Evolutionary conservation across 495 filamentous ascomycete species (phyloP).

Genomic region (Penicillium canariense): DNA sequence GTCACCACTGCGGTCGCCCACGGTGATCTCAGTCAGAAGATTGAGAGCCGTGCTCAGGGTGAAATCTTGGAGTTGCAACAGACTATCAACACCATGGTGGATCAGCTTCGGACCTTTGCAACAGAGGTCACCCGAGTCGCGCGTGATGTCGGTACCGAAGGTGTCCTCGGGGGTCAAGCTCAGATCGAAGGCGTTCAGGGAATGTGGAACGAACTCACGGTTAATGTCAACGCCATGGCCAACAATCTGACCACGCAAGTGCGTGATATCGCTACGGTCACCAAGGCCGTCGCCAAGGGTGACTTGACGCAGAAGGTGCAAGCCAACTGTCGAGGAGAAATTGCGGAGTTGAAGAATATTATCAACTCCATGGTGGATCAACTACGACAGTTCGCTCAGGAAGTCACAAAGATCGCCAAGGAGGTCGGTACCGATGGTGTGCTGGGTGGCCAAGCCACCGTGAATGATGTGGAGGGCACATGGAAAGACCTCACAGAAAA

Average conservation of each 20-base stretch:
- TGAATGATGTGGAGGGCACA: constrained; percentile 95
- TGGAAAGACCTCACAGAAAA: constrained; percentile 98
- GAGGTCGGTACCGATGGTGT: constrained; percentile 97
- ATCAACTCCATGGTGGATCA: constrained; percentile 99
- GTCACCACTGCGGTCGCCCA: constrained; percentile 97
- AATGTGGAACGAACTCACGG: constrained; percentile 95
- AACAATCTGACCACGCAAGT: constrained; percentile 97
- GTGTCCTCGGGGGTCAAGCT: constrained; percentile 93
- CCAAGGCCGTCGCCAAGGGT: constrained; percentile 95
- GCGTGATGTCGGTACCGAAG: constrained; percentile 94
- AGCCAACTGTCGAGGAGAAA: constrained; percentile 95
- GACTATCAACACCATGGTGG: constrained; percentile 99
- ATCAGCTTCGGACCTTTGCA: constrained; percentile 94
- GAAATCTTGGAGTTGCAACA: constrained; percentile 96
- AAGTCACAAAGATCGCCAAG: constrained; percentile 96
- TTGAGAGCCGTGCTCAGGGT: constrained; percentile 87
- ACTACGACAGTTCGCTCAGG: constrained; percentile 91
- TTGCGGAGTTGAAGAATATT: constrained; percentile 90
- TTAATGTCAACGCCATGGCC: constrained; percentile 98
- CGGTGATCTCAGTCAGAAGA: constrained; percentile 94
- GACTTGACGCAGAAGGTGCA: constrained; percentile 96
- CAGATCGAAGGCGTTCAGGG: constrained; percentile 84
- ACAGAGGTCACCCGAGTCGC: constrained; percentile 96
- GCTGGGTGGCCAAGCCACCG: constrained; percentile 91
- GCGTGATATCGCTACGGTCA: constrained; percentile 96